A percentile compares a stretch with the other conserved stretches of the same genome.
Evolutionary conservation across 345 rosid genomes (phyloP).

Genomic region (Orychophragmus violaceus): DNA sequence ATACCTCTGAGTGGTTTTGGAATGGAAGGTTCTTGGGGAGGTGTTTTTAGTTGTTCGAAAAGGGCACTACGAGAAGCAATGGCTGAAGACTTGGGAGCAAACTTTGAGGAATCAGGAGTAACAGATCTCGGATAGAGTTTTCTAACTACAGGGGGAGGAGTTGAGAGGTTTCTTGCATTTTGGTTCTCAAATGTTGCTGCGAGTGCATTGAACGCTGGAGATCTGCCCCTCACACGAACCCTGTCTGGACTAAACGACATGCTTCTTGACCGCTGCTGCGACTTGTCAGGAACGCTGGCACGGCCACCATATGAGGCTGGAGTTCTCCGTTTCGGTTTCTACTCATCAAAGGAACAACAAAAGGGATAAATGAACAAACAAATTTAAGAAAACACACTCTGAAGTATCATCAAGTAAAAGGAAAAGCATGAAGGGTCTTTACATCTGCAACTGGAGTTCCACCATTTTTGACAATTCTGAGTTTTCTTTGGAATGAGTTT

Average conservation of each 20-base stretch:
- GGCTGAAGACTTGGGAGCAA: constrained; percentile 63
- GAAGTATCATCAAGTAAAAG: neutral
- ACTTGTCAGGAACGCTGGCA: constrained; percentile 45
- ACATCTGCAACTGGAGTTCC: constrained; percentile 67
- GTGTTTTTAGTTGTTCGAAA: constrained; percentile 63
- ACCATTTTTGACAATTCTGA: constrained; percentile 71
- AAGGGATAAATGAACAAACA: constrained; percentile 8
- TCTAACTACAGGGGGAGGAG: constrained; percentile 45
- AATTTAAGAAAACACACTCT: neutral
- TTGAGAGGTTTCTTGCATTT: constrained; percentile 35
- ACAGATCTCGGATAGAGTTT: constrained; percentile 86
- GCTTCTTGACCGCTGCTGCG: constrained; percentile 32
- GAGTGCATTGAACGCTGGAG: constrained; percentile 35
- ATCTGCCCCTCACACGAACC: constrained; percentile 35
- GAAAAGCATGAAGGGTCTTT: constrained; percentile 29
- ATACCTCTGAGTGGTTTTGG: constrained; percentile 77
- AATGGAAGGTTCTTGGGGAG: constrained; percentile 60
- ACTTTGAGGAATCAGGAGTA: constrained; percentile 68
- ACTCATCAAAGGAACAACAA: neutral
- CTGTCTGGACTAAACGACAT: constrained; percentile 38
- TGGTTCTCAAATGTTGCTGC: constrained; percentile 36
- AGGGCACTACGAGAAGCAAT: constrained; percentile 57
- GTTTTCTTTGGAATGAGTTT: constrained; percentile 92
- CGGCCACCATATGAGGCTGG: constrained; percentile 83
- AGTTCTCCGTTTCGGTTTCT: constrained; percentile 91